Conservation (phyloP, 176 grass and related monocot species). For the Phoenix roebelenii region DNA sequence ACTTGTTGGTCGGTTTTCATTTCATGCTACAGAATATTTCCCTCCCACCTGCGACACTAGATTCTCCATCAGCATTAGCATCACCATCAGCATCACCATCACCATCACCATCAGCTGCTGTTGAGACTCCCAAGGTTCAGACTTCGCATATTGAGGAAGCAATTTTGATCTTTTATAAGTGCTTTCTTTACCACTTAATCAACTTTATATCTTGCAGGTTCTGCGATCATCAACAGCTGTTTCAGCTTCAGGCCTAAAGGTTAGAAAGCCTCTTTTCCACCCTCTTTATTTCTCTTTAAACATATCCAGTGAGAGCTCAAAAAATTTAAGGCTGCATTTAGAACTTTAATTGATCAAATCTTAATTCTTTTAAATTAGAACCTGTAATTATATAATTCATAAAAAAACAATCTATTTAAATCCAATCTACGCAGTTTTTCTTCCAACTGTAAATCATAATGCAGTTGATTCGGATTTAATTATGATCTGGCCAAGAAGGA, state of each 20-base stretch:
- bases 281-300: no score
- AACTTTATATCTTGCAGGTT: slow-evolving; percentile 34
- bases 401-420: no score
- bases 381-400: no score
- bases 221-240: slow-evolving; percentile 36
- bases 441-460: no score
- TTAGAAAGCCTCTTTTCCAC: neutral
- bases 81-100: slow-evolving; percentile 20
- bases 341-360: no score
- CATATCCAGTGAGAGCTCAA: no score
- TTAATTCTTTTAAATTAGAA: no score
- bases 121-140: slow-evolving; percentile 27
- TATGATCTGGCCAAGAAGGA: no score
- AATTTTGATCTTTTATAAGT: slow-evolving; percentile 1
- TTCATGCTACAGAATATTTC: slow-evolving; percentile 26
- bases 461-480: no score
- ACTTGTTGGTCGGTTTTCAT: slow-evolving; percentile 2
- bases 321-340: no score
- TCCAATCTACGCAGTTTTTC: no score
- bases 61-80: slow-evolving; percentile 21
- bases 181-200: slow-evolving; percentile 14
- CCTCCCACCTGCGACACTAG: slow-evolving; percentile 17
- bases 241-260: slow-evolving; percentile 47
- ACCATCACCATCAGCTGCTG: slow-evolving; percentile 26
- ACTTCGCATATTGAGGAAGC: neutral